Base-by-base conservation (phyloP, 768 basidiomycete species). In the Tylopilus vinaceipallidus region DNA sequence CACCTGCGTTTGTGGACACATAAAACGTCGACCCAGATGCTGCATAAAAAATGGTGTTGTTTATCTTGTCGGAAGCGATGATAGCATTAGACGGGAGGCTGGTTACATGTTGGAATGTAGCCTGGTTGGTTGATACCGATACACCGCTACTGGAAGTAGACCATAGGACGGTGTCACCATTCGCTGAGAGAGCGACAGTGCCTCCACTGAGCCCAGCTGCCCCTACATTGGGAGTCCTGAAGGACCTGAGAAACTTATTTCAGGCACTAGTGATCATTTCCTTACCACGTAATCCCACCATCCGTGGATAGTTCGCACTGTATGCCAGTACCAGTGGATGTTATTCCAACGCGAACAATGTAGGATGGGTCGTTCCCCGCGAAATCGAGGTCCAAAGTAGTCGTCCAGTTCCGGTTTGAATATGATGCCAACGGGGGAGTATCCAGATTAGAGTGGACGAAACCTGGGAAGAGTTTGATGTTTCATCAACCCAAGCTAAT, bases 1-100 rank as follows among this genome's bases (percentile, higher is more conserved):
- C 58, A 10, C 79, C 84, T 12, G 73, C 73, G 51, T 86, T 74
- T 6, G 69, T 75, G 17, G 83, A 84, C n/a, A 82, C 52, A 57
- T 83, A 86, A 72, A 85, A 83, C 22, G 65, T 71, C 16, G 74
- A 72, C 0, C 74, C 74, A 19, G 77, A 73, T 16, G 81, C 83
- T 17, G 74, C 83, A 57, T 84, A 85, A 70, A 85, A 84, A 40
- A 81, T 59, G 0, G 73, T 62, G 60, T 79, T 75, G 62, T 75
- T 75, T 54, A 71, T 71, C 65, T 84, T 84, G 67, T 86, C 84
- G 2, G 83, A 79, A 9, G 82, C 82, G 53, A 86, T 84, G 12
- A 69, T 73, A 1, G 82, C 75, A 33, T 60, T 64, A 3, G 77
- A 71, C 0, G 84, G 83, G 4, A 86, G 73, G 13, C 75, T 72